Base-by-base conservation (phyloP, 2,329 filamentous ascomycete species). In the Claviceps sp. region DNA sequence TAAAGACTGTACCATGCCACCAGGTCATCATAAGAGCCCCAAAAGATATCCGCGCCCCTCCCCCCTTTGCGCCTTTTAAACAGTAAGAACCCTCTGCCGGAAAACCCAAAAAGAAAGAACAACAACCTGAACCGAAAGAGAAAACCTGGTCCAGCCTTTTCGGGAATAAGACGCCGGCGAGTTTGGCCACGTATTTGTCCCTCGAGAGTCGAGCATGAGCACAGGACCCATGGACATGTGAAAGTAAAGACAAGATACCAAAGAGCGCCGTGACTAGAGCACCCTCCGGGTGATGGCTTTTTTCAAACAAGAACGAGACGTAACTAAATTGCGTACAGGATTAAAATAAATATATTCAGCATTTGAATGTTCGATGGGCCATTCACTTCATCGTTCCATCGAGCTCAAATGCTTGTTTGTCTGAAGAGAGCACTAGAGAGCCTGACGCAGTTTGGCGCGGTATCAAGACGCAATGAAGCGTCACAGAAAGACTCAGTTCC, bases 401-500 rank as follows among this genome's bases (percentile, higher is more conserved):
- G 9, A 34, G 30, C 9, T 34, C 45, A 46, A 13, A 22, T 40
- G 41, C 49, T 40, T 48, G 2, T 37, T 26, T 49, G 36, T 45
- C 36, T n/a, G 51, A 53, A 46, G 22, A 47, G 46, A 48, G 44
- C 37, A 52, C 48, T 51, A 34, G 9, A 11, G 9, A 34, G 30
- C 30, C 9, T 11, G 30, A 34, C 9, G 9, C 9, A 11, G 30
- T 9, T 34, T 9, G 9, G 9, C 9, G 4, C 11, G 9, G 30
- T 11, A 11, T 11, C 9, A 34, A 34, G 30, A 34, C 30, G 30
- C 3, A 4, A 11, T 34, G 30, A 22, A 4, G 18, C 20, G 20
- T 37, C n/a, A 24, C 20, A 13, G 47, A 43, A 43, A 8, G 51
- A 54, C 59, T 62, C 60, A 53, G 47, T 5, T 41, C 48, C 43